Evolutionary conservation across 2,329 filamentous ascomycete species (phyloP).

Genomic region (Trichoderma afroharzianum): DNA sequence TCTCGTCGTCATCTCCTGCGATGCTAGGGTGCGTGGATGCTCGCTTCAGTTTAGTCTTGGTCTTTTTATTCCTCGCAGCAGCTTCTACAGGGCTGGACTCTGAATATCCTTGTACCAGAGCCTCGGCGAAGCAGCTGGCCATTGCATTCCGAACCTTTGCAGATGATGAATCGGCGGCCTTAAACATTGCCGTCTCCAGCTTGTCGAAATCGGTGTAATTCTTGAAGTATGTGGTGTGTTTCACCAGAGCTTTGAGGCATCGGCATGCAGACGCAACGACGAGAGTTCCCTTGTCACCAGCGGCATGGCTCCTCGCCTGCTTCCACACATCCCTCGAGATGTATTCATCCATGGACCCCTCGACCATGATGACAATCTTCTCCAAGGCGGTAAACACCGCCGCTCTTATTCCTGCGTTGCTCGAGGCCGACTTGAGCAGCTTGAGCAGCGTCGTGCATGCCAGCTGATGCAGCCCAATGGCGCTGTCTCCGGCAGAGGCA

Average conservation of each 20-base stretch:
- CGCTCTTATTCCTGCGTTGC: constrained; percentile 76
- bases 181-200: constrained; percentile 77
- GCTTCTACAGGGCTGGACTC: constrained; percentile 48
- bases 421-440: constrained; percentile 73
- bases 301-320: constrained; percentile 71
- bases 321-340: constrained; percentile 93
- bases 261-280: constrained; percentile 76
- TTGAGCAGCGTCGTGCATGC: constrained; percentile 71
- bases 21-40: constrained; percentile 57
- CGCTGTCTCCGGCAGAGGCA: constrained; percentile 88
- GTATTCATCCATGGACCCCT: constrained; percentile 74
- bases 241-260: constrained; percentile 71
- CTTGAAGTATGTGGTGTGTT: constrained; percentile 75
- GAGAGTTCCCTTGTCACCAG: constrained; percentile 76
- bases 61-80: constrained; percentile 62
- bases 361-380: constrained; percentile 73
- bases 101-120: constrained; percentile 73
- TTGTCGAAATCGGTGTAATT: constrained; percentile 89
- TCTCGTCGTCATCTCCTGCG: constrained; percentile 71
- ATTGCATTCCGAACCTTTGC: constrained; percentile 77
- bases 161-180: constrained; percentile 75
- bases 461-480: constrained; percentile 75
- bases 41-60: constrained; percentile 60
- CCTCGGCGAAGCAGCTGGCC: constrained; percentile 77
- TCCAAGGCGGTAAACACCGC: constrained; percentile 71